Evolutionary conservation across 768 basidiomycete species (phyloP), one percentile per base, ranked within the genome.

Genomic region (Auriscalpium vulgare): DNA sequence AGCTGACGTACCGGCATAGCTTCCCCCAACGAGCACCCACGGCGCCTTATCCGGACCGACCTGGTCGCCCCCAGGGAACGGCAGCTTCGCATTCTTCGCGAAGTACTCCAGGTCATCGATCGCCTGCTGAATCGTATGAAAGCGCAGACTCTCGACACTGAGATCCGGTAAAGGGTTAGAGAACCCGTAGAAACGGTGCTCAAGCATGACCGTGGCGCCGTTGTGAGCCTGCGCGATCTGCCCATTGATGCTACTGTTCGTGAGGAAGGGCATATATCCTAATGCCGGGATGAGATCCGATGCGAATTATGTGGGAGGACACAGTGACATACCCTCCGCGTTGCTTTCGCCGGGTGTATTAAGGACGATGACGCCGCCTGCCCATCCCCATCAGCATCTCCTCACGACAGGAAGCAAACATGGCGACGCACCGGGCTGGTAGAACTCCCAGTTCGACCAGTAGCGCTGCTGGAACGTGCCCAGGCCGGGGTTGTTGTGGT

Each of bases 401-500:
- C 23, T 5, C 3, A 21, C 7, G 3, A 35, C 7, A 16, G 37
- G 13, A 37, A 34, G n/a, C 23, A 23, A 9, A 16, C 37, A n/a
- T 37, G 35, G 36, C 14, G 1, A 57, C 64, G 36, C 38, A 71
- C 70, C 70, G 11, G 54, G 37, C 66, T 83, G 72, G 60, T 88
- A 88, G 62, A 74, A 85, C 66, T 88, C 82, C 67, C 74, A 85
- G 35, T 81, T 81, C 57, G 80, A 74, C 85, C 85, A 88, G 68
- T 77, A 88, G 37, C 87, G 78, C 68, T 88, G 87, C 65, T 81
- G 74, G 70, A 90, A 90, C n/a, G 85, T 88, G 17, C 87, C 87
- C 19, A 80, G 70, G 29, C 74, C 70, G n/a, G 84, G 80, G 58
- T 80, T 68, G 37, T 65, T 74, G 65, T 80, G 80, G 62, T 81